Conservation (phyloP, 1,284 basidiomycete species). For the Irpex lacteus region DNA sequence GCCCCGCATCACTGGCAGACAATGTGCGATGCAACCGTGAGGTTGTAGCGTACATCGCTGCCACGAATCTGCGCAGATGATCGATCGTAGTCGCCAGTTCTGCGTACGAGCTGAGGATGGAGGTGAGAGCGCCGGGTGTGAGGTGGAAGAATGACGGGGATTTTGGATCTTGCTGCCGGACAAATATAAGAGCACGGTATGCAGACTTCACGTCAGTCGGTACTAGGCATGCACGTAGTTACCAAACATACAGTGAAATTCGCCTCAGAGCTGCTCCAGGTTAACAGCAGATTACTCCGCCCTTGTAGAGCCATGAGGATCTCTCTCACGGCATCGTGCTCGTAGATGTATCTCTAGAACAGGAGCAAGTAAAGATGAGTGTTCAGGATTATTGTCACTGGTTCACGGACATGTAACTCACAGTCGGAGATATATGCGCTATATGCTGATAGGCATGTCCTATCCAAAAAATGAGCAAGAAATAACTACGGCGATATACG, state of each 20-base stretch:
- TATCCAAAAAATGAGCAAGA: constrained; percentile 22
- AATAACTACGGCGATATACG: background rate
- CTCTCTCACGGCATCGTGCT: constrained; percentile 72
- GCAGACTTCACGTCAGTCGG: background rate
- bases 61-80: constrained; percentile 59
- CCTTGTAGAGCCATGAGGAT: constrained; percentile 73
- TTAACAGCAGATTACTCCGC: constrained; percentile 55
- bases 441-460: constrained; percentile 37
- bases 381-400: background rate
- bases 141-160: constrained; percentile 63
- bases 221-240: too few relatives aligned
- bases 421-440: background rate
- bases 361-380: background rate
- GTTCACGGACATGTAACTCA: background rate
- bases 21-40: too few relatives aligned
- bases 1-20: too few relatives aligned
- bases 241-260: constrained; percentile 26
- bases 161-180: constrained; percentile 43
- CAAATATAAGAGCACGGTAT: background rate
- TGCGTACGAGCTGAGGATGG: constrained; percentile 59
- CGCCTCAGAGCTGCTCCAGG: constrained; percentile 34
- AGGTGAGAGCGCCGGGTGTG: constrained; percentile 58
- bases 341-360: constrained; percentile 61
- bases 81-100: constrained; percentile 54
- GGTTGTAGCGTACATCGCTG: constrained; percentile 32